Evolutionary conservation across 106 monocot species (phyloP), one percentile per base, ranked within the genome.

Genomic region (Platanthera zijinensis): DNA sequence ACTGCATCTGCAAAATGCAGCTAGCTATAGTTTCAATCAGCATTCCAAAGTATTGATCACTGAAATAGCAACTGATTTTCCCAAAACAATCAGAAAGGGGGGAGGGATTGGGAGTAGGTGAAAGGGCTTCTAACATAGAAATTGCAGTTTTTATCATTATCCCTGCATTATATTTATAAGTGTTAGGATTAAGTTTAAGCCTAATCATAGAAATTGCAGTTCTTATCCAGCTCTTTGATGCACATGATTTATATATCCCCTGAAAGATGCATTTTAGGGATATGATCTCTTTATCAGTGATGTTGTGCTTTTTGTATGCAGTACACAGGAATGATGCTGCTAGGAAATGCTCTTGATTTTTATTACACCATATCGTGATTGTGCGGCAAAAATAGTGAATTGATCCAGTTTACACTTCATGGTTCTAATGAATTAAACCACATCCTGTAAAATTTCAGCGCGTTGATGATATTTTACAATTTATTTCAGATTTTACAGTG

Each of bases 341-440:
- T 94, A 99, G 78, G 99, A 99, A 86, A 94, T 99, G 89, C 86
- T 82, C 50, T 99, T 94, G 47, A 99, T 99, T 71, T 83, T 99
- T 39, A 57, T 99, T 50, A 92, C 94, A 50, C 99, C 99, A 63
- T 94, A 85, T 84, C 75, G 99, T 99, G 86, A 17, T 70, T 46
- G 5, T 70, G n/a, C 51, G 71, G 12, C 4, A 30, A 28, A 52
- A 47, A 46, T 19, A 12, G 8, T 69, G 61, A 3, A 51, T 52
- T 85, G 19, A 54, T 7, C 0, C 67, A 2, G 2, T 54, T 51
- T 67, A 7, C 18, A 15, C 47, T 5, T 74, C 59, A 17, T 48
- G 3, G 8, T 13, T 48, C 46, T 48, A 5, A 47, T 48, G 25
- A 19, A 47, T 17, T 72, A 28, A 48, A 71, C 14, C 19, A 51